Base-by-base conservation (phyloP, 495 filamentous ascomycete species). In the Lasiosphaeria miniovina region DNA sequence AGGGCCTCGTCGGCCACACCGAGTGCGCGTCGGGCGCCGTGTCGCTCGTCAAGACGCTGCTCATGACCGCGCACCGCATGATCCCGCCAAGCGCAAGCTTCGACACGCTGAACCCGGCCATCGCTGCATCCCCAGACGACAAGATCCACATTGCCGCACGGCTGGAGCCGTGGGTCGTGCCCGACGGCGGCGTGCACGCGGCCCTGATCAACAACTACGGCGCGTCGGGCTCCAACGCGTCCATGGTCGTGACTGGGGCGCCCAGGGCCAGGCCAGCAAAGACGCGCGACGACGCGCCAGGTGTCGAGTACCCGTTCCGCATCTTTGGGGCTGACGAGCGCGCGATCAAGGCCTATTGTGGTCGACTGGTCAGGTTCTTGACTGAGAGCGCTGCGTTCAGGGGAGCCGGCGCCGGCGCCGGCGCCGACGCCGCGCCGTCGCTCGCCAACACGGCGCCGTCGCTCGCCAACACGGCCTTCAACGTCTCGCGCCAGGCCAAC, bases 1-100 rank as follows among this genome's bases (percentile, higher is more conserved):
- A 86, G 73, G 70, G 75, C 0, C 67, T 75, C 4, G 66, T 84
- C 10, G 83, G 83, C 6, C 83, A 85, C 58, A 75, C 74, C 0
- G 82, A 85, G 56, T 70, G 73, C 0, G 71, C 79, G 0, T 78
- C 80, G 0, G 82, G 82, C 3, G 65, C 80, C 1, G 64, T 58
- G 0, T 70, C 75, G 0, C 59, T 84, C 1, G 70, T 82, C 36
- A 83, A 83, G 61, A 60, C 74, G 0, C 34, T 61, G 4, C 35
- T 41, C 14, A 54, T 36, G 43, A 38, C 41, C 0, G 12, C 38
- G 33, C 6, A 54, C 6, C 12, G 45, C 6, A 11, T 38, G 4
- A 24, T 51, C 4, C 45, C 48, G 4, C 5, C 24, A 33, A 43
- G 51, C 15, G 43, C 43, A 24, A 50, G 32, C 43, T 58, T 49